phyloP scores from a whole-genome alignment of 2,329 filamentous ascomycete genomes.

The Curvularia lunata region DNA sequence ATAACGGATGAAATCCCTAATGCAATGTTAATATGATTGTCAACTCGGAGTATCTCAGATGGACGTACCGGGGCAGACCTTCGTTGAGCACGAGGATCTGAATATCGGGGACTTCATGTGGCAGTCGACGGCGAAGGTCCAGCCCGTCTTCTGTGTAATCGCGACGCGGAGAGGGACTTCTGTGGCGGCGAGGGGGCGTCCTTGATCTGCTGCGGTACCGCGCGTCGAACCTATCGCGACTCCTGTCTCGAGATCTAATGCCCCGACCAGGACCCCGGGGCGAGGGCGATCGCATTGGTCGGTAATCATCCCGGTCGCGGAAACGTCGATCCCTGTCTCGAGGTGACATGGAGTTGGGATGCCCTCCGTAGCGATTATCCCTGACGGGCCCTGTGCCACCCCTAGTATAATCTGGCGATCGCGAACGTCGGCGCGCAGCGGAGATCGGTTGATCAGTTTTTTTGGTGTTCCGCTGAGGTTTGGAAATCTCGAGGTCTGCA shows the following conservation, averaged over 20 bases:
- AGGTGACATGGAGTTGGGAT: conserved; percentile 46
- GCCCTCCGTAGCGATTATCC: conserved; percentile 48
- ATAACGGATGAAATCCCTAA: conserved; percentile 78
- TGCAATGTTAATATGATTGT: conserved; percentile 6
- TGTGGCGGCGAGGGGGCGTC: conserved; percentile 67
- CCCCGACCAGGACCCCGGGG: conserved; percentile 49
- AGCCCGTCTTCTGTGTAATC: conserved; percentile 64
- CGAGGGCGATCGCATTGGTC: conserved; percentile 54
- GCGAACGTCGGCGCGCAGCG: conserved; percentile 60
- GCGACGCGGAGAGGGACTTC: conserved; percentile 72
- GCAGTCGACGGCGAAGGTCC: conserved; percentile 74
- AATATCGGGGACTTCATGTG: conserved; percentile 82
- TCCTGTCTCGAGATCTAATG: conserved; percentile 47
- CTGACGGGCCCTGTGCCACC: conserved; percentile 55
- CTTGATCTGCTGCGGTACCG: conserved; percentile 67
- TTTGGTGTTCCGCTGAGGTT: conserved; percentile 79
- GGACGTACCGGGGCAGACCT: conserved; percentile 53
- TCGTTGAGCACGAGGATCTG: conserved; percentile 84
- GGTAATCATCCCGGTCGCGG: conserved; percentile 65
- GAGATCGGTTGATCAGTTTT: conserved; percentile 54
- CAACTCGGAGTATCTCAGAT: background rate
- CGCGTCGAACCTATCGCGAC: conserved; percentile 59
- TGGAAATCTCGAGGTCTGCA: conserved; percentile 86
- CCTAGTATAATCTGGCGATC: conserved; percentile 67
- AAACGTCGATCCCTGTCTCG: conserved; percentile 62